Evolutionary conservation across 83 land plant genomes (phyloP).

Genomic region (Picea abies): DNA sequence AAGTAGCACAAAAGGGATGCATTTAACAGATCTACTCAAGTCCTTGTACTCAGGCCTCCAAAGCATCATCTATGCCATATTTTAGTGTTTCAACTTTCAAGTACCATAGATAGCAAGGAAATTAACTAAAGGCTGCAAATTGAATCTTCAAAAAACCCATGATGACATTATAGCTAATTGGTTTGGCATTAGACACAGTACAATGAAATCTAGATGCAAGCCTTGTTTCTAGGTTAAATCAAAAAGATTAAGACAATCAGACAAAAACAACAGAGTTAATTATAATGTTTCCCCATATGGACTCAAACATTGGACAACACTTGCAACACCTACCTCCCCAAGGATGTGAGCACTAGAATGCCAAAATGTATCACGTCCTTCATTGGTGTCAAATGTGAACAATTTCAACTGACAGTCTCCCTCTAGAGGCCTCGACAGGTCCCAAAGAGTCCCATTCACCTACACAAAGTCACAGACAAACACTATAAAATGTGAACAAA

Average conservation of each 20-base stretch:
- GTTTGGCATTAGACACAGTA: not conserved
- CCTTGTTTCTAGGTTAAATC: too few relatives aligned
- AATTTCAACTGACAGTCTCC: conserved; percentile 82
- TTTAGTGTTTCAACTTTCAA: not conserved
- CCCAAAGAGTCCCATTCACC: conserved; percentile 95
- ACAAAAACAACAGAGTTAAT: not conserved
- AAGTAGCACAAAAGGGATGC: too few relatives aligned
- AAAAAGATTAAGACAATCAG: not conserved
- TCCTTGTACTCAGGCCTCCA: not conserved
- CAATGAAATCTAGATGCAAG: not conserved
- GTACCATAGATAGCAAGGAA: not conserved
- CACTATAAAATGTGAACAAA: not conserved
- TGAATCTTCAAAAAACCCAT: not conserved
- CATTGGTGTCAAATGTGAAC: conserved; percentile 72
- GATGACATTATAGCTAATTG: not conserved
- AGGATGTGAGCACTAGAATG: conserved; percentile 99
- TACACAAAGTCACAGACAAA: conserved; percentile 21
- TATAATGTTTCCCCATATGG: not conserved
- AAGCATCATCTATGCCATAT: not conserved
- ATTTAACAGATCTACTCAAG: too few relatives aligned
- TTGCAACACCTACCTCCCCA: conserved; percentile 68
- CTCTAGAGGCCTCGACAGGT: conserved; percentile 91
- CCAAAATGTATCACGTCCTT: conserved; percentile 99
- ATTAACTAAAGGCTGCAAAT: not conserved
- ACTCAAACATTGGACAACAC: not conserved